Evolutionary conservation across 2,329 filamentous ascomycete genomes (phyloP), one percentile per base, ranked within the genome.

Genomic region (Onygenales sp.): DNA sequence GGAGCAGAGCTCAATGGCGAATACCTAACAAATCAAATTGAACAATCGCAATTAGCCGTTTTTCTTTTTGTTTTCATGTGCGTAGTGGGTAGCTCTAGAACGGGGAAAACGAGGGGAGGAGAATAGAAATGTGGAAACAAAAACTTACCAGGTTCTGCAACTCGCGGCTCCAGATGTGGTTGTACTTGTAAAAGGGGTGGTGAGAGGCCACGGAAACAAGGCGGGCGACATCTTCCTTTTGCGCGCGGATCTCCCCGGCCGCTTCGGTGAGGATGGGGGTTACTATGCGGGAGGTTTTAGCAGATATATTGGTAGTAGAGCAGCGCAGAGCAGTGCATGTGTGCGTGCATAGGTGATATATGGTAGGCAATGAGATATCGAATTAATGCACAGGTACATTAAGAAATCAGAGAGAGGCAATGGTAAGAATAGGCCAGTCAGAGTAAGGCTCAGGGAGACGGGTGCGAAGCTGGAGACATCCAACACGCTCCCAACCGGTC

Each of bases 131-230:
- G 52, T 85, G 67, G 51, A 80, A 10, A 4, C 42, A 3, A 10
- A 6, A 71, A 76, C 73, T 78, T 79, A 80, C 82, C 44, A 88
- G 81, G 67, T 88, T 88, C 70, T 97, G 92, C 52, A 96, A 74
- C 63, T 87, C 83, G 54, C 88, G 82, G 32, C 83, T 81, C 93
- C 93, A 98, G 67, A 89, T 82, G 53, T 78, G 75, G 71, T 96
- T 96, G 76, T 94, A 96, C 80, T 95, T 96, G 83, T 97, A 98
- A 77, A 97, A 98, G 0, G 93, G 92, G 64, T 94, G 86, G 67
- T 87, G 80, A 31, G 89, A 91, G 2, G 91, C 89, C 52, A 88
- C 80, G 52, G 78, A 72, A 56, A 82, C 80, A 44, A 98, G 81
- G 60, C 85, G 82, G 54, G 76, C 73, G 45, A 96, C 79, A 44